Conservation (phyloP, 192 early-diverging fungal genomes). For the Borealophlyctis nickersoniae region DNA sequence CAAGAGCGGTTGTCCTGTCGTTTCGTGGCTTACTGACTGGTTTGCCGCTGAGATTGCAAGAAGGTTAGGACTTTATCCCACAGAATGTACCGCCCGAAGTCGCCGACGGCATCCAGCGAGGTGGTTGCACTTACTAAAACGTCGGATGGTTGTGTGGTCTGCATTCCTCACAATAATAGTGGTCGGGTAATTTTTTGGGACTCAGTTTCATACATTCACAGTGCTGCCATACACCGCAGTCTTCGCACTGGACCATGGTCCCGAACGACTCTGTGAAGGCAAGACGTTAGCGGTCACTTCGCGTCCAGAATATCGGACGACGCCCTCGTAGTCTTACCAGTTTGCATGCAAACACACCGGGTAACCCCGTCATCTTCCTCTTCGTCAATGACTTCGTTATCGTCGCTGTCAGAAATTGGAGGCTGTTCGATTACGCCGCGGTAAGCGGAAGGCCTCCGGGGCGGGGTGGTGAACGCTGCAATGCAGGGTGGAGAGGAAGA, state of each 20-base stretch:
- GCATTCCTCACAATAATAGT: slow-evolving; percentile 92
- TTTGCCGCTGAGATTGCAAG: slow-evolving; percentile 12
- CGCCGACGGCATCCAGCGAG: slow-evolving; percentile 10
- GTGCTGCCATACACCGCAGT: slow-evolving; percentile 93
- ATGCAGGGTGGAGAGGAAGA: too few relatives aligned
- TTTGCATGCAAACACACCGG: slow-evolving; percentile 44
- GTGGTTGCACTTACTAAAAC: slow-evolving; percentile 33
- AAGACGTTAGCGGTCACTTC: background rate
- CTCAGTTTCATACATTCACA: slow-evolving; percentile 84
- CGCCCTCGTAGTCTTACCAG: slow-evolving; percentile 54
- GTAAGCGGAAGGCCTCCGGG: too few relatives aligned
- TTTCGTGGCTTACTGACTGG: slow-evolving; percentile 8
- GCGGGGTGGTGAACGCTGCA: too few relatives aligned
- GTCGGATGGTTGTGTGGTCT: slow-evolving; percentile 76
- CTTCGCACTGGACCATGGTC: slow-evolving; percentile 89
- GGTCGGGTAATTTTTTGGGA: slow-evolving; percentile 74
- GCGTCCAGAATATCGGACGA: background rate
- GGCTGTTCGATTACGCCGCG: too few relatives aligned
- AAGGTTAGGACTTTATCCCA: background rate
- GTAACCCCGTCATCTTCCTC: slow-evolving; percentile 45
- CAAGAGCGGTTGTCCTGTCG: background rate
- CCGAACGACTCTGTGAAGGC: slow-evolving; percentile 35
- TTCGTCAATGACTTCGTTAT: too few relatives aligned
- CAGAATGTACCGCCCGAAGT: slow-evolving; percentile 32
- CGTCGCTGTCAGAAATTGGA: too few relatives aligned